Base-by-base conservation (phyloP, 73 alveolate species). In the Paramecium bursaria region DNA sequence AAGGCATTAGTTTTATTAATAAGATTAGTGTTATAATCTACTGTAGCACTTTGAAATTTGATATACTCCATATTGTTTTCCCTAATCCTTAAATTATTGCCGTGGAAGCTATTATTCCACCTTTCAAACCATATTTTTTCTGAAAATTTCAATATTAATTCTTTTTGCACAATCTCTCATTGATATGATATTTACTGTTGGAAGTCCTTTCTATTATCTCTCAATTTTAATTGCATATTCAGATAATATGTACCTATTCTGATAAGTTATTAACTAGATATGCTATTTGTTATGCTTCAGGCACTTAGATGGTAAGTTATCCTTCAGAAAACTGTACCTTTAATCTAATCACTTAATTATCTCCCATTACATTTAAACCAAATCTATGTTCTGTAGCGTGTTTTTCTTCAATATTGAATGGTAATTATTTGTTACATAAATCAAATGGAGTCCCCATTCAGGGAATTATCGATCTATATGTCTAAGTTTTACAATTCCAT, bases 321-420 rank as follows among this genome's bases (percentile, higher is more conserved):
- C 98, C 61, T 88, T 88, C 31, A 91, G 74, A 29, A 96, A 91
- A 88, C 98, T 3, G 94, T 85, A 9, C 94, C 95, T 0, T 88
- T 86, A 17, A 93, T 91, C 25, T 61, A 48, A 86, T 90, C 80
- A 19, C 95, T 50, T 22, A 93, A 86, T 29, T 85, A 73, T n/a
- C 86, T 87, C 26, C 96, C 9, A 85, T 49, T 4, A 93, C 91
- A 14, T 74, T 91, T 17, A 93, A 48, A 31, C 98, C 98, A 50
- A 92, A 82, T 54, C 96, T 48, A 61, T 93, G 98, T 88, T 93
- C 98, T 46, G 98, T 93, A 10, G 98, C 98, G 67, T 93, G 89
- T 61, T 87, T 53, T 7, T 86, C 87, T 21, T 48, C 30, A 21
- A 91, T 88, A 39, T 49, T 23, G 50, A 91, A 42, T 27, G 91